Percentiles rank a stretch among this genome's conserved stretches.
Conservation (phyloP, 2,329 filamentous ascomycete species). For the Arthrobotrys sphaeroides region DNA sequence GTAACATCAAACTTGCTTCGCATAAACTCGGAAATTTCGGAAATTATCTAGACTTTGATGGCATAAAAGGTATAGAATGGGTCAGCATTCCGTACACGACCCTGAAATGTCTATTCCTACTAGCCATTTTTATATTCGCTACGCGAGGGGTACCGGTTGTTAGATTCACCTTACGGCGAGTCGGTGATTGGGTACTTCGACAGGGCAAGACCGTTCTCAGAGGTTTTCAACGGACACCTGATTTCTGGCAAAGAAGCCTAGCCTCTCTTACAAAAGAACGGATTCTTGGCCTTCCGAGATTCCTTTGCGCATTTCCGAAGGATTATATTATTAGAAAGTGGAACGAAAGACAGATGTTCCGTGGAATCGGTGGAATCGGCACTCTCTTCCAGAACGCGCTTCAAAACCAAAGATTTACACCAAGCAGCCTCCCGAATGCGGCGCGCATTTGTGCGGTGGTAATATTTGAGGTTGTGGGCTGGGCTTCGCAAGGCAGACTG, state of each 20-base stretch:
- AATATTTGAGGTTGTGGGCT: background rate
- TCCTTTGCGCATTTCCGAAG: background rate
- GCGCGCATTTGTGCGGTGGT: background rate
- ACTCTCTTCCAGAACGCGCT: background rate
- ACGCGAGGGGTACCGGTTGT: constrained; percentile 1
- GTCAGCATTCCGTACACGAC: background rate
- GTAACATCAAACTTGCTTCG: background rate
- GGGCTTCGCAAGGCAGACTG: background rate
- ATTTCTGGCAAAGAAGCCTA: background rate
- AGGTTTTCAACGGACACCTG: background rate
- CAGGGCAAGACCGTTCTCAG: background rate
- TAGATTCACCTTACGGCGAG: background rate
- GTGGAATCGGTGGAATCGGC: background rate
- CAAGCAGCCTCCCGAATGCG: background rate
- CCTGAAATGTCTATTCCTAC: background rate
- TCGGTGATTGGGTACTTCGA: background rate
- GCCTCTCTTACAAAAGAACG: background rate
- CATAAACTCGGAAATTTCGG: background rate
- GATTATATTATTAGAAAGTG: background rate
- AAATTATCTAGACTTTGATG: background rate
- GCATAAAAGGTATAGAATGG: background rate
- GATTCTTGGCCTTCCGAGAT: background rate
- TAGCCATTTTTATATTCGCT: background rate
- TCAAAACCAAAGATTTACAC: background rate
- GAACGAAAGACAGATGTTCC: background rate